phyloP scores from a whole-genome alignment of 768 basidiomycete species.

The Rhodosporidiobolus sp. region DNA sequence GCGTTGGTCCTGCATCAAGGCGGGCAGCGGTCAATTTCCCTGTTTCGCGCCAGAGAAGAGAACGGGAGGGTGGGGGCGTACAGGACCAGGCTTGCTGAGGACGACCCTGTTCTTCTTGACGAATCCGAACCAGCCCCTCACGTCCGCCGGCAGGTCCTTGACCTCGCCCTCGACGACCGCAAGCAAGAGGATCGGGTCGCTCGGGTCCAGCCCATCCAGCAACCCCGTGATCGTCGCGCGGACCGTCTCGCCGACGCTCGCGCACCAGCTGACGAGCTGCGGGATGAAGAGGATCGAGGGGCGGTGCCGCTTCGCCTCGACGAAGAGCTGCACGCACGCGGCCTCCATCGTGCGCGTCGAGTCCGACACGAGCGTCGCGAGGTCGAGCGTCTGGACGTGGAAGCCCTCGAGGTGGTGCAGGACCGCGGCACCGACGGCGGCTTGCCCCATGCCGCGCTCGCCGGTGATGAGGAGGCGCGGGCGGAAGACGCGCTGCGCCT shows the following conservation, averaged over 20 bases:
- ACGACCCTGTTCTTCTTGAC: constrained; percentile 70
- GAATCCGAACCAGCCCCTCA: constrained; percentile 83
- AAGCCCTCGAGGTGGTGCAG: constrained; percentile 93
- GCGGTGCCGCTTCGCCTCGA: constrained; percentile 94
- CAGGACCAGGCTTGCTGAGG: constrained; percentile 56
- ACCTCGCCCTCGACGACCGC: constrained; percentile 80
- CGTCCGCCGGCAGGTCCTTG: constrained; percentile 69
- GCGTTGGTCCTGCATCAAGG: constrained; percentile 54
- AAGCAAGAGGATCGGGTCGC: constrained; percentile 88
- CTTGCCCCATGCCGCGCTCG: constrained; percentile 80
- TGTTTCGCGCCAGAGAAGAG: too few relatives aligned
- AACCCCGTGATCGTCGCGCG: constrained; percentile 81
- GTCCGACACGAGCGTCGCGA: constrained; percentile 82
- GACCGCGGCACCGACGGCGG: constrained; percentile 81
- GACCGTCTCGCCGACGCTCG: constrained; percentile 76
- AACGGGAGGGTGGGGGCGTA: constrained; percentile 34
- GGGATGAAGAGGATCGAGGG: constrained; percentile 95
- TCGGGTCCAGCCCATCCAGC: constrained; percentile 84
- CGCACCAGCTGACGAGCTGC: constrained; percentile 77
- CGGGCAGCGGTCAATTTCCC: not conserved
- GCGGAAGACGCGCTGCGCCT: constrained; percentile 82
- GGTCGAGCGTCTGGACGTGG: constrained; percentile 87
- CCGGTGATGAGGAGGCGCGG: constrained; percentile 84
- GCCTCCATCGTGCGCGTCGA: constrained; percentile 74
- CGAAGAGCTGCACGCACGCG: constrained; percentile 86